Evolutionary conservation across 1,284 basidiomycete species (phyloP).

Genomic region (Coriolopsis trogii): DNA sequence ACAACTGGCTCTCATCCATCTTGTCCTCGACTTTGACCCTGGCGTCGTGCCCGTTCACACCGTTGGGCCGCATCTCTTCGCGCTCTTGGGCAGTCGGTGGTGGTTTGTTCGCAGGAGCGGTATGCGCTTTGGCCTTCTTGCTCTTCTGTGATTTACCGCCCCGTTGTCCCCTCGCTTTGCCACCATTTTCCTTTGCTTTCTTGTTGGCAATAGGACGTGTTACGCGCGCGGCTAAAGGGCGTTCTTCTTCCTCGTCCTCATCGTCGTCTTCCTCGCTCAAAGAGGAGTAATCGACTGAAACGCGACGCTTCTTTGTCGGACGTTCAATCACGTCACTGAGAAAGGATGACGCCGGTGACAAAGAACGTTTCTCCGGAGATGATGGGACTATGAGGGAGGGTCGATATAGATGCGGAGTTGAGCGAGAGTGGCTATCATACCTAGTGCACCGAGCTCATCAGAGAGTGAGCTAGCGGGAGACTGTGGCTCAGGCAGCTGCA

Average conservation of each 20-base stretch:
- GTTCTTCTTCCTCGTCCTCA: conserved; percentile 58
- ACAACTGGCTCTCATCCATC: conserved; percentile 74
- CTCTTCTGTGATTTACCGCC: conserved; percentile 59
- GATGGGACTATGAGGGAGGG: conserved; percentile 29
- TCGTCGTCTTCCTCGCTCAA: conserved; percentile 40
- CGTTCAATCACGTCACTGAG: conserved; percentile 38
- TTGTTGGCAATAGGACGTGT: conserved; percentile 21
- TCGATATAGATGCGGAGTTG: conserved; percentile 31
- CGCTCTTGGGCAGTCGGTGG: conserved; percentile 44
- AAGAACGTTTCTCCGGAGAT: conserved; percentile 39
- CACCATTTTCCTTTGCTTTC: conserved; percentile 20
- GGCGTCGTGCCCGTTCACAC: conserved; percentile 49
- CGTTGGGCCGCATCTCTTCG: conserved; percentile 49
- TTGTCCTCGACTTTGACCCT: conserved; percentile 76
- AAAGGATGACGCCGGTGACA: conserved; percentile 61
- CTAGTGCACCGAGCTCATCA: conserved; percentile 35
- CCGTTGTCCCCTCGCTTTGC: conserved; percentile 36
- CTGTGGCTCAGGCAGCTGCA: conserved; percentile 49
- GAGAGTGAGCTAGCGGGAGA: conserved; percentile 47
- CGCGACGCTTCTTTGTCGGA: conserved; percentile 36
- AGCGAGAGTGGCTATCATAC: no score
- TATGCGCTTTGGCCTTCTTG: conserved; percentile 62
- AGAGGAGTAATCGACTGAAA: conserved; percentile 34
- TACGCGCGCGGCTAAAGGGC: conserved; percentile 61
- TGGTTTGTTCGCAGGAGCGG: conserved; percentile 42